Evolutionary conservation across 352 stramenopile species (phyloP).

Genomic region (Elongisporangium anandrum): DNA sequence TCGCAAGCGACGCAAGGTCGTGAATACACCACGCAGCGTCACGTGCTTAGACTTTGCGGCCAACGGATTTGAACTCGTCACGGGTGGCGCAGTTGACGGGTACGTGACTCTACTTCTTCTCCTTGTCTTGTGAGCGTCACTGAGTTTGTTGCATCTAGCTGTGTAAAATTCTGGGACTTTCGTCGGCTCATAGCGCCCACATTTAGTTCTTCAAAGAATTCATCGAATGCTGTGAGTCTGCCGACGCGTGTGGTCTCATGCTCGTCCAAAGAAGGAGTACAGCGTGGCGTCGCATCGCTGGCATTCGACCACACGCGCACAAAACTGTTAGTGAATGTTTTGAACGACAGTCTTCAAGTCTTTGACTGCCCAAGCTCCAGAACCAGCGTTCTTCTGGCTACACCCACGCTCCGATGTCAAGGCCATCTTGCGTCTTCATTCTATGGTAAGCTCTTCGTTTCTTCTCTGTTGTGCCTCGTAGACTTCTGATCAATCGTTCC

Average conservation of each 20-base stretch:
- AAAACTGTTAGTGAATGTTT: slow-evolving; percentile 55
- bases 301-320: slow-evolving; percentile 22
- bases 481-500: not conserved
- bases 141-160: slow-evolving; percentile 8
- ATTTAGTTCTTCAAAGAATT: slow-evolving; percentile 15
- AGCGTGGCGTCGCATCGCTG: slow-evolving; percentile 59
- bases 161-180: slow-evolving; percentile 73
- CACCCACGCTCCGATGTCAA: slow-evolving; percentile 28
- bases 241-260: slow-evolving; percentile 40
- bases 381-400: slow-evolving; percentile 1
- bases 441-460: slow-evolving; percentile 27
- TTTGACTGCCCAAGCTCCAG: slow-evolving; percentile 24
- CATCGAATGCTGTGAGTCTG: slow-evolving; percentile 3
- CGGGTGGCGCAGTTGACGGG: slow-evolving; percentile 52
- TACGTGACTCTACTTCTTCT: not conserved
- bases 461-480: not conserved
- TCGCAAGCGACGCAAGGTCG: slow-evolving; percentile 18
- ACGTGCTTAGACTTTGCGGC: slow-evolving; percentile 65
- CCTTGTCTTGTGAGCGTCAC: not conserved
- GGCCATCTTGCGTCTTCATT: slow-evolving; percentile 62
- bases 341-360: slow-evolving; percentile 53
- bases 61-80: slow-evolving; percentile 38
- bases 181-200: slow-evolving; percentile 22
- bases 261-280: slow-evolving; percentile 19
- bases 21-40: slow-evolving; percentile 38